phyloP scores from a whole-genome alignment of 169 alveolate genomes.

The Cryptosporidium parvum region DNA sequence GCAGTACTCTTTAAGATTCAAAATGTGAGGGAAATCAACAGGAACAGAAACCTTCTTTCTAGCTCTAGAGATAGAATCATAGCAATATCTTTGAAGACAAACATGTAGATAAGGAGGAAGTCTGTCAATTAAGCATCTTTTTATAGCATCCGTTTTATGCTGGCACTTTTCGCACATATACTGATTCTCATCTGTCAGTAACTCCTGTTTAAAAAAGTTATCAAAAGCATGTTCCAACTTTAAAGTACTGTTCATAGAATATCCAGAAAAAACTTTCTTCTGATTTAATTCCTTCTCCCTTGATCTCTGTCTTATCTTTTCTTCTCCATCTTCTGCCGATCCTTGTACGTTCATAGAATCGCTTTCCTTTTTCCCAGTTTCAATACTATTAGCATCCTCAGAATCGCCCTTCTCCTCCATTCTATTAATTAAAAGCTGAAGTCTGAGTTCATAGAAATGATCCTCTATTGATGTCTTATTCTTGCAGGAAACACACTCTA shows the following conservation, averaged over 20 bases:
- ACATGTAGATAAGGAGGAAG: slow-evolving; percentile 75
- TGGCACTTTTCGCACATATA: slow-evolving; percentile 70
- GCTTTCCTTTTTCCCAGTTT: background rate
- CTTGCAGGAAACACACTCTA: slow-evolving; percentile 51
- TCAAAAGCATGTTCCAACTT: slow-evolving; percentile 67
- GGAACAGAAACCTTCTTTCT: slow-evolving; percentile 67
- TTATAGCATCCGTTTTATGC: slow-evolving; percentile 58
- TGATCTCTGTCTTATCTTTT: background rate
- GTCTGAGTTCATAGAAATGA: slow-evolving; percentile 71
- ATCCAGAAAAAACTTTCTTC: background rate
- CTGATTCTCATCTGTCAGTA: slow-evolving; percentile 67
- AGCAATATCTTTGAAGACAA: slow-evolving; percentile 62
- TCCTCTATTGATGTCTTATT: slow-evolving; percentile 63
- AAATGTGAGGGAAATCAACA: slow-evolving; percentile 49
- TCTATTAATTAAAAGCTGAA: slow-evolving; percentile 34
- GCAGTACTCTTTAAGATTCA: slow-evolving; percentile 18
- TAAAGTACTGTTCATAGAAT: background rate
- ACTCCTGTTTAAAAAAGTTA: slow-evolving; percentile 64
- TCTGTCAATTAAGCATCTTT: slow-evolving; percentile 27
- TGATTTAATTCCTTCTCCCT: background rate
- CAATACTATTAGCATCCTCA: background rate
- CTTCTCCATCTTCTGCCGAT: background rate
- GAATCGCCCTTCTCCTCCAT: background rate
- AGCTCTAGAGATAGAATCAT: slow-evolving; percentile 46
- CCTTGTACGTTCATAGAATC: background rate